These are phyloP conservation scores for Colletotrichum noveboracense DNA, from an alignment of 2,329 filamentous ascomycete genomes.

Conservation along the genomic window DNA sequence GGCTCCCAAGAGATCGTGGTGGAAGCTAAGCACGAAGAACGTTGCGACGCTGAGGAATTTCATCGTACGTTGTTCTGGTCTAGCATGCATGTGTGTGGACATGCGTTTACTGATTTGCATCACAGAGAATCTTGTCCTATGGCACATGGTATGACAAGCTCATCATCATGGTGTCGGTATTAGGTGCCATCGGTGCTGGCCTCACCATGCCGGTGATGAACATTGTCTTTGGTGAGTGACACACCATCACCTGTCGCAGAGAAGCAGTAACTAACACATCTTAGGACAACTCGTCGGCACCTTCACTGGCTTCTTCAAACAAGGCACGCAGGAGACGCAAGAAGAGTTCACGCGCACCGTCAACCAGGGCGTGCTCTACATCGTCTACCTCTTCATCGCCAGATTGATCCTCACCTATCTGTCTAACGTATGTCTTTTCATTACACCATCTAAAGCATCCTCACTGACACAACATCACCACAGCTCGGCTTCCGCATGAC, in stretches of 20 bases:
- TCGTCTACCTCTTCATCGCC: constrained; percentile 39
- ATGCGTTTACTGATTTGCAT: neutral
- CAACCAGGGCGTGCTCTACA: constrained; percentile 32
- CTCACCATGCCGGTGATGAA: constrained; percentile 36
- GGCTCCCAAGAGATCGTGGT: constrained; percentile 8
- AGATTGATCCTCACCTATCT: constrained; percentile 36
- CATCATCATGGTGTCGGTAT: constrained; percentile 5
- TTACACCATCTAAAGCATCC: no score
- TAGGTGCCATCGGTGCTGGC: constrained; percentile 15
- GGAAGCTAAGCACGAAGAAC: constrained; percentile 14
- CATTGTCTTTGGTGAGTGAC: constrained; percentile 35
- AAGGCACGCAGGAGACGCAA: constrained; percentile 17
- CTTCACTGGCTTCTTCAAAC: constrained; percentile 29
- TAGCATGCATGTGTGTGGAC: neutral
- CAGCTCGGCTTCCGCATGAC: constrained; percentile 53
- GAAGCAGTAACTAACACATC: neutral
- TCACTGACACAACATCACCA: neutral
- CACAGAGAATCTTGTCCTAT: constrained; percentile 10
- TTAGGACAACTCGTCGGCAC: constrained; percentile 32
- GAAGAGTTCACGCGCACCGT: constrained; percentile 15
- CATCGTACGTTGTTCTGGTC: neutral
- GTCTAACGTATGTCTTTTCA: constrained; percentile 29
- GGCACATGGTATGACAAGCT: constrained; percentile 10
- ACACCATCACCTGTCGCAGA: neutral
- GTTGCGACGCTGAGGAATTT: constrained; percentile 16